Percentiles rank a stretch among this genome's conserved stretches.
Evolutionary conservation across 306 rosid genomes (phyloP).

Genomic region (Dryas octopetala): DNA sequence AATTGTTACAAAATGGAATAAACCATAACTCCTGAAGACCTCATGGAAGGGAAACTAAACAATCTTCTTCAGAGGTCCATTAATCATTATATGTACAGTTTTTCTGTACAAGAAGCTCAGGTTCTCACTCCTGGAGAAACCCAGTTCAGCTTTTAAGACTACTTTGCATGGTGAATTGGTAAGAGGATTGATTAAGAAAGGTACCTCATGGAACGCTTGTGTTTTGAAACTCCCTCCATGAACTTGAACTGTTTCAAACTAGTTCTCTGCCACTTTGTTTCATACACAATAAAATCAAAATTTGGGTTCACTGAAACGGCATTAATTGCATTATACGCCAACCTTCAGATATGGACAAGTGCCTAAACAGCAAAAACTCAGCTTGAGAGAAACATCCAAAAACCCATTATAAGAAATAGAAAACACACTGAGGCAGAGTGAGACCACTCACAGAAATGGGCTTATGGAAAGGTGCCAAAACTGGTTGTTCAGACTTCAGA

Average conservation of each 20-base stretch:
- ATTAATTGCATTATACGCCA: slow-evolving; percentile 48
- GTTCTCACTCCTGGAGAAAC: slow-evolving; percentile 5
- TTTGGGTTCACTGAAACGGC: slow-evolving; percentile 48
- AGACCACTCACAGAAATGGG: slow-evolving; percentile 47
- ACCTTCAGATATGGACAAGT: slow-evolving; percentile 57
- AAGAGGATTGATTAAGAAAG: no score
- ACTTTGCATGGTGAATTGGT: neutral
- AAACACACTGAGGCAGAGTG: slow-evolving; percentile 43
- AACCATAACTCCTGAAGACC: neutral
- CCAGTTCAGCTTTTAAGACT: slow-evolving; percentile 1
- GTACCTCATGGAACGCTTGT: slow-evolving; percentile 37
- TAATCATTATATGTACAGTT: neutral
- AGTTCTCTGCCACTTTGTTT: slow-evolving; percentile 47
- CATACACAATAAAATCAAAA: slow-evolving; percentile 46
- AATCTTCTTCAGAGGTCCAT: neutral
- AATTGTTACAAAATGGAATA: slow-evolving; percentile 10
- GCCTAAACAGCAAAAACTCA: slow-evolving; percentile 26
- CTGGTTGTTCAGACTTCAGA: slow-evolving; percentile 17
- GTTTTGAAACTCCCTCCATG: slow-evolving; percentile 56
- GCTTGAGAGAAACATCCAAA: slow-evolving; percentile 48
- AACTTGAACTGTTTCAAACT: slow-evolving; percentile 51
- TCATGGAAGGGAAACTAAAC: neutral
- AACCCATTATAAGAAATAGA: slow-evolving; percentile 40
- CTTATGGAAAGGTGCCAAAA: slow-evolving; percentile 34
- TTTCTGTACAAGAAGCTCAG: neutral